These are phyloP conservation scores for Acer yangbiense DNA, from an alignment of 345 rosid genomes.

Conservation along the genomic window DNA sequence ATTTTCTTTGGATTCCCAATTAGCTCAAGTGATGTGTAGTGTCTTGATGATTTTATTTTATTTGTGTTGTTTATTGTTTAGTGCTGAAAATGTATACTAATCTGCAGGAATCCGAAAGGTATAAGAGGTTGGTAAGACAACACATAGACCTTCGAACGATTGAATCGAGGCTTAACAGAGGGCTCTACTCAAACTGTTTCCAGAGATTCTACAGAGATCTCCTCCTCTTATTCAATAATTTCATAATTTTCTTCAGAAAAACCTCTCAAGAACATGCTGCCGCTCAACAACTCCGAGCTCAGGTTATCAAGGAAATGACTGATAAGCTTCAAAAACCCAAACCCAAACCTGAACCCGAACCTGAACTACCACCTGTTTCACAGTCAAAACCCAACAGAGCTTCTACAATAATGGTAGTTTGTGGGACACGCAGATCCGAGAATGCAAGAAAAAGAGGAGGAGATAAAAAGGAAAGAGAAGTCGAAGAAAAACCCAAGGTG, in stretches of 20 bases:
- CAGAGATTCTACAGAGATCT: constrained; percentile 48
- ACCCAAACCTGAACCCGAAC: constrained; percentile 26
- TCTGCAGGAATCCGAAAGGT: constrained; percentile 49
- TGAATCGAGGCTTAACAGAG: constrained; percentile 43
- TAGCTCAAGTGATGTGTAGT: no score
- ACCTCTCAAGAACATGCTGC: constrained; percentile 40
- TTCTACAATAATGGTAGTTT: constrained; percentile 33
- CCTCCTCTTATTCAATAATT: constrained; percentile 51
- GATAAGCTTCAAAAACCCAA: constrained; percentile 25
- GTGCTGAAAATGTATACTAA: not conserved
- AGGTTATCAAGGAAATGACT: constrained; percentile 42
- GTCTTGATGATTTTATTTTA: not conserved
- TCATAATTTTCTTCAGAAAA: constrained; percentile 41
- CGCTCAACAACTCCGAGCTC: constrained; percentile 42
- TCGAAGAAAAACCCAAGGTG: constrained; percentile 24
- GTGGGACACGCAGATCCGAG: constrained; percentile 31
- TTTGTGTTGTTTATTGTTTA: not conserved
- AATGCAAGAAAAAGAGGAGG: constrained; percentile 14
- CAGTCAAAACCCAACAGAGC: constrained; percentile 30
- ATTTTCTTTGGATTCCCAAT: no score
- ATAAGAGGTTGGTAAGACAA: constrained; percentile 49
- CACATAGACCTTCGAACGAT: constrained; percentile 49
- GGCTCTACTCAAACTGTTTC: constrained; percentile 38
- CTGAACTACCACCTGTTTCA: constrained; percentile 1
- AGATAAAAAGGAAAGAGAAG: constrained; percentile 15